A percentile compares a stretch with the other conserved stretches of the same genome.
Evolutionary conservation across 2,329 filamentous ascomycete species (phyloP).

Genomic region (Mycocentrospora acerina): DNA sequence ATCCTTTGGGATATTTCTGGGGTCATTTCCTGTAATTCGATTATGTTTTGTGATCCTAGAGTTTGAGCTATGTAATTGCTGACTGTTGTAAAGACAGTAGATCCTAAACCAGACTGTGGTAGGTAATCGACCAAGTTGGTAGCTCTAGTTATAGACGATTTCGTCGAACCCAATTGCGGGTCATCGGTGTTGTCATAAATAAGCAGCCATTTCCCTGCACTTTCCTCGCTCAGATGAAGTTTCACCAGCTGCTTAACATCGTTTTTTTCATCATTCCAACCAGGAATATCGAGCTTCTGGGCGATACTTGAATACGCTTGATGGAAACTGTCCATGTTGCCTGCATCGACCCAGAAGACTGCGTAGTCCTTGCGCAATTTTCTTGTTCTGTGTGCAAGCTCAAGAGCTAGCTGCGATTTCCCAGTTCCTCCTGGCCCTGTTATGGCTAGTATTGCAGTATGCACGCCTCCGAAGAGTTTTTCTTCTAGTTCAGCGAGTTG

Average conservation of each 20-base stretch:
- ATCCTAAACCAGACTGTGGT: conserved; percentile 13
- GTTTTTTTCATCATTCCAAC: conserved; percentile 15
- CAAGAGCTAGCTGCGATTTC: conserved; percentile 32
- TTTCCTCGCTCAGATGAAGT: conserved; percentile 4
- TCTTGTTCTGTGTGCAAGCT: conserved; percentile 44
- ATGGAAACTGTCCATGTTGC: conserved; percentile 42
- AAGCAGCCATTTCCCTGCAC: conserved; percentile 9
- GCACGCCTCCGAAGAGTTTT: conserved; percentile 19
- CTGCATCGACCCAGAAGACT: conserved; percentile 50
- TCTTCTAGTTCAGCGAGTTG: conserved; percentile 30
- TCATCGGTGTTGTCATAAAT: conserved; percentile 33
- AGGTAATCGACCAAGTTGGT: conserved; percentile 19
- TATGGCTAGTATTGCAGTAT: conserved; percentile 18
- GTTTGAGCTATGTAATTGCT: conserved; percentile 8
- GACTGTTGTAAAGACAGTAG: conserved; percentile 21
- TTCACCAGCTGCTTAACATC: conserved; percentile 21
- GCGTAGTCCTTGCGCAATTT: conserved; percentile 39
- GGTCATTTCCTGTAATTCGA: conserved; percentile 14
- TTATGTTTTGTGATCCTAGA: conserved; percentile 16
- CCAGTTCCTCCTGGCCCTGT: conserved; percentile 19
- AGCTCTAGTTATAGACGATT: conserved; percentile 3
- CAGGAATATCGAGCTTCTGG: conserved; percentile 30
- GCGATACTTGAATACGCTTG: conserved; percentile 32
- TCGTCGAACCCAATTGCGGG: conserved; percentile 5
- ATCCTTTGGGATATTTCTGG: conserved; percentile 16